Evolutionary conservation across 2,329 filamentous ascomycete genomes (phyloP), one percentile per base, ranked within the genome.

Genomic region (Ambrosiella xylebori): DNA sequence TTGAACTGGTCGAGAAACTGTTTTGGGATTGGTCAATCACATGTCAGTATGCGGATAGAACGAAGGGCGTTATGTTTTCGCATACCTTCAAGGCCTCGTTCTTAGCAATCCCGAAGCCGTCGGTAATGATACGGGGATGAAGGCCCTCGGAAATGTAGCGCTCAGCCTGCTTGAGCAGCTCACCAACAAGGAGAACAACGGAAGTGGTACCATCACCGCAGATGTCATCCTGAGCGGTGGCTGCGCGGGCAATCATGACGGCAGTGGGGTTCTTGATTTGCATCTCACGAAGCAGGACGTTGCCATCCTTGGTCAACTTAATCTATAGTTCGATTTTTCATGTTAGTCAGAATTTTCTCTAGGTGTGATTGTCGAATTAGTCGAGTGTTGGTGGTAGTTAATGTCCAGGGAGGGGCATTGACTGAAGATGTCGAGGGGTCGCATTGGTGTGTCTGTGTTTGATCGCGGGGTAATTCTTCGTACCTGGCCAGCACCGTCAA

Each of bases 211-310:
- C 93, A 71, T 98, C 93, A 67, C 93, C 93, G 65, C 88, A 95
- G 65, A 98, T 98, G 67, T 98, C 93, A 71, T 98, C 93, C 71
- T 98, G 91, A 64, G 93, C 93, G 41, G 93, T 98, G 59, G 93
- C 93, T 66, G 91, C 89, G 68, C 81, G 75, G 59, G 81, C 81
- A 70, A 85, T 85, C 81, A 85, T 85, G 62, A 93, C 93, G 64
- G 93, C 93, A 40, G 93, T 98, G 36, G 93, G 93, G 72, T 97
- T 97, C 75, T 96, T 91, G 69, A 97, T 97, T 82, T 97, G 90
- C 81, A 85, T 85, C 70, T 85, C 82, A 66, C 82, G 76, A 63
- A 85, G 72, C 35, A 85, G 76, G 61, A 97, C 91, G 67, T 95
- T 96, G 69, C 93, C 93, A 74, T 98, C 93, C 73, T 98, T 98